These are phyloP conservation scores for Melanogaster broomeanus DNA, from an alignment of 768 basidiomycete species.

Conservation along the genomic window DNA sequence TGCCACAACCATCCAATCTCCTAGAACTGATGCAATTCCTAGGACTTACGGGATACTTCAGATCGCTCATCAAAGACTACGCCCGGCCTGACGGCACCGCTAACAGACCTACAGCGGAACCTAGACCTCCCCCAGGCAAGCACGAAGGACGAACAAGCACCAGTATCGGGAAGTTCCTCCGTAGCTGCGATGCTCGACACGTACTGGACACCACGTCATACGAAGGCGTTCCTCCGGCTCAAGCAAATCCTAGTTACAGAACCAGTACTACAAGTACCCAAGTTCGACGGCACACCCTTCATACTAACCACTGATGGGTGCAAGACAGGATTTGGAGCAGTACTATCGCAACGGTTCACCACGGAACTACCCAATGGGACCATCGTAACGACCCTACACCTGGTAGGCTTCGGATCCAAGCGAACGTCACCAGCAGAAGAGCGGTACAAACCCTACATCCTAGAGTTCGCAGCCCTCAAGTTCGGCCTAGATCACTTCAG, in stretches of 20 bases:
- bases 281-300: constrained; percentile 36
- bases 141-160: not conserved
- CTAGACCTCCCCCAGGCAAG: not conserved
- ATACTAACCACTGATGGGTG: constrained; percentile 37
- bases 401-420: constrained; percentile 27
- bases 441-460: no score
- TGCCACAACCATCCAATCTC: constrained; percentile 2
- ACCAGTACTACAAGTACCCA: constrained; percentile 33
- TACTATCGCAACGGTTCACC: constrained; percentile 17
- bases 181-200: no score
- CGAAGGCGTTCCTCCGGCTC: constrained; percentile 25
- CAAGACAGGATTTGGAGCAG: constrained; percentile 34
- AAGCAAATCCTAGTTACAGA: constrained; percentile 32
- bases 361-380: not conserved
- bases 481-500: no score
- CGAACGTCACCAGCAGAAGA: no score
- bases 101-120: constrained; percentile 28
- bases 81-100: constrained; percentile 23
- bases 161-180: not conserved
- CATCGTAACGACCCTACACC: constrained; percentile 2
- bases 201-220: constrained; percentile 7
- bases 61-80: constrained; percentile 10
- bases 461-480: no score
- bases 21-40: constrained; percentile 6
- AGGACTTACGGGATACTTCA: constrained; percentile 6